phyloP scores from a whole-genome alignment of 2,329 filamentous ascomycete species.

The Cladosporium cucumerinum region DNA sequence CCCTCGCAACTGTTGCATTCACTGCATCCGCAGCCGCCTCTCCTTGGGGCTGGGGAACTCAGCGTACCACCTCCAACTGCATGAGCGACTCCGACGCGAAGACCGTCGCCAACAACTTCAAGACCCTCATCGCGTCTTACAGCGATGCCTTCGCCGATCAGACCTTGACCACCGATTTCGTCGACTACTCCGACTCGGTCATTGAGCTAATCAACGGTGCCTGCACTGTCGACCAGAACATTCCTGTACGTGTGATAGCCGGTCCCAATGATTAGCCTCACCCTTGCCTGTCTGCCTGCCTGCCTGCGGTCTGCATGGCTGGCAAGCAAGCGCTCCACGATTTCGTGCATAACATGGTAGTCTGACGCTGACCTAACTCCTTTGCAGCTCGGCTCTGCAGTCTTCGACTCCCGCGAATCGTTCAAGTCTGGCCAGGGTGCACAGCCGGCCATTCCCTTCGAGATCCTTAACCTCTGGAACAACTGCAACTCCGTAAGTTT shows the following conservation, averaged over 20 bases:
- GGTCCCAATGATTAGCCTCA: background rate
- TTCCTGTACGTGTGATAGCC: slow-evolving; percentile 21
- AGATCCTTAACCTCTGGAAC: slow-evolving; percentile 33
- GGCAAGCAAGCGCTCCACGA: background rate
- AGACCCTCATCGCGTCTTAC: slow-evolving; percentile 33
- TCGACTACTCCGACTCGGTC: slow-evolving; percentile 36
- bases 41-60: slow-evolving; percentile 1
- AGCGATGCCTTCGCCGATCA: slow-evolving; percentile 28
- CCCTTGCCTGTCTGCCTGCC: background rate
- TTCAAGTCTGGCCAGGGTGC: slow-evolving; percentile 28
- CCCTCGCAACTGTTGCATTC: slow-evolving; percentile 12
- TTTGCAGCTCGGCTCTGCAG: slow-evolving; percentile 26
- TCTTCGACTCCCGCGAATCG: slow-evolving; percentile 27
- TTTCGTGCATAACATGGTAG: slow-evolving; percentile 1
- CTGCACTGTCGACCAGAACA: slow-evolving; percentile 25
- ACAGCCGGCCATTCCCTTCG: slow-evolving; percentile 31
- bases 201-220: slow-evolving; percentile 35
- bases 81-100: slow-evolving; percentile 26
- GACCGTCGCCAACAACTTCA: slow-evolving; percentile 31
- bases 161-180: slow-evolving; percentile 30
- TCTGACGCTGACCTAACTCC: background rate
- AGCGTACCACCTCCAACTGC: slow-evolving; percentile 22
- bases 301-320: background rate
- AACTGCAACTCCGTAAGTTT: slow-evolving; percentile 29
- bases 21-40: slow-evolving; percentile 11